Evolutionary conservation across 176 grass and related monocot genomes (phyloP), one percentile per base, ranked within the genome.

Genomic region (maize (Zea mays)): DNA sequence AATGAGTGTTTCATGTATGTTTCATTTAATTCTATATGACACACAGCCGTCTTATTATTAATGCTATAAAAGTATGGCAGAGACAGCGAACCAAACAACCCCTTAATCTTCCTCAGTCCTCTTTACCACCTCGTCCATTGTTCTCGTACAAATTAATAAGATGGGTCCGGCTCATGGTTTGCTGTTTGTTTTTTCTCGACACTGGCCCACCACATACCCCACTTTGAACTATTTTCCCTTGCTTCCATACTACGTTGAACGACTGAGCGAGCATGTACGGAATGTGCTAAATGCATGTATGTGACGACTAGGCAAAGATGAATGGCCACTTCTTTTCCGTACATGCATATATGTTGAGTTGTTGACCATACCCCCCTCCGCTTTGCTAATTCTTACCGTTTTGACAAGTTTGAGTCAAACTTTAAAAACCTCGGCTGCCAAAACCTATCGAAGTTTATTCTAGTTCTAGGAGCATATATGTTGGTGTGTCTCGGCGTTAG

Each of bases 251-350:
- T 13, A 48, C 46, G 46, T 48, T 13, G 13, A 50, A 13, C 9
- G 7, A 62, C 59, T 13, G 48, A 50, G 48, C 9, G 6, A 62
- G 4, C 57, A 63, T 56, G 68, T 35, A 40, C 10, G 57, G n/a
- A 74, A 73, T 60, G 20, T 41, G 70, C 17, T 44, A 65, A 56
- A 75, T 55, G 69, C 56, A 15, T 10, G 11, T 14, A 51, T 11
- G 2, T 27, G 80, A 41, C 5, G 80, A 44, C 60, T 5, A 34
- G 13, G 27, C 19, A 74, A 65, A 17, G 14, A 65, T 39, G 35
- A 54, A 72, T 4, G 3, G 1, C 1, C 15, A 1, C 8, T 44
- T 10, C 16, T 55, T 55, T n/a, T 8, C n/a, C 20, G n/a, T 57
- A 57, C 7, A 9, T 7, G 17, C 17, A 57, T 58, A 57, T 57